Evolutionary conservation across 345 rosid species (phyloP).

Genomic region (Heritiera fomes): DNA sequence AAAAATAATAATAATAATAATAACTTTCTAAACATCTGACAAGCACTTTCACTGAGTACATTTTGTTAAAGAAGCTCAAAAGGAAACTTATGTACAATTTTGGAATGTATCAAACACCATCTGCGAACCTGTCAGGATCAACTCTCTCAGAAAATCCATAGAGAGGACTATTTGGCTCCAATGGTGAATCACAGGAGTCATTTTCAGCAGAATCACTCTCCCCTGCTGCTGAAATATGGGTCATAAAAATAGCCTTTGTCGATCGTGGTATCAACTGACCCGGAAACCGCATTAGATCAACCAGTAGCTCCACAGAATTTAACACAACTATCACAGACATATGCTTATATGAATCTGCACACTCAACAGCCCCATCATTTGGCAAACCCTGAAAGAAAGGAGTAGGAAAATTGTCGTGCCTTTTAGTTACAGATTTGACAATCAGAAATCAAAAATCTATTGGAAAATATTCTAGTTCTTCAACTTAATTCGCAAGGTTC

Average conservation of each 20-base stretch:
- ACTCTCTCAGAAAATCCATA: slow-evolving; percentile 69
- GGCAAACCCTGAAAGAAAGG: slow-evolving; percentile 73
- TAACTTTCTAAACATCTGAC: not conserved
- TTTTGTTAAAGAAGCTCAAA: slow-evolving; percentile 7
- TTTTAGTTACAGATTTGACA: slow-evolving; percentile 19
- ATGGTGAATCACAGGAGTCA: slow-evolving; percentile 96
- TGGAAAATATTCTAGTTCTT: slow-evolving; percentile 7
- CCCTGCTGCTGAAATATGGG: slow-evolving; percentile 92
- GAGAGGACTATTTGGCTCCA: slow-evolving; percentile 97
- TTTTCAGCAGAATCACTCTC: slow-evolving; percentile 92
- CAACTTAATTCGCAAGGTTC: not conserved
- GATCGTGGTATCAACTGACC: slow-evolving; percentile 87
- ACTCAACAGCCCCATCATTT: slow-evolving; percentile 80
- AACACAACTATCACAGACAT: slow-evolving; percentile 87
- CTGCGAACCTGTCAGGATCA: slow-evolving; percentile 72
- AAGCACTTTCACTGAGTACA: not conserved
- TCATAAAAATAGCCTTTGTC: slow-evolving; percentile 81
- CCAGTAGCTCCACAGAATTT: slow-evolving; percentile 85
- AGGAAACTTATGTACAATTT: slow-evolving; percentile 16
- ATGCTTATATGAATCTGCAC: slow-evolving; percentile 74
- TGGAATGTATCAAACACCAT: slow-evolving; percentile 24
- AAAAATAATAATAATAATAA: slow-evolving; percentile 9
- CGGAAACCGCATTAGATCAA: slow-evolving; percentile 93
- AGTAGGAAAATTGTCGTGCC: not conserved
- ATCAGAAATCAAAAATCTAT: slow-evolving; percentile 3